Evolutionary conservation across 192 early-diverging fungal genomes (phyloP), one percentile per base, ranked within the genome.

Genomic region (Coemansia guatemalensis): DNA sequence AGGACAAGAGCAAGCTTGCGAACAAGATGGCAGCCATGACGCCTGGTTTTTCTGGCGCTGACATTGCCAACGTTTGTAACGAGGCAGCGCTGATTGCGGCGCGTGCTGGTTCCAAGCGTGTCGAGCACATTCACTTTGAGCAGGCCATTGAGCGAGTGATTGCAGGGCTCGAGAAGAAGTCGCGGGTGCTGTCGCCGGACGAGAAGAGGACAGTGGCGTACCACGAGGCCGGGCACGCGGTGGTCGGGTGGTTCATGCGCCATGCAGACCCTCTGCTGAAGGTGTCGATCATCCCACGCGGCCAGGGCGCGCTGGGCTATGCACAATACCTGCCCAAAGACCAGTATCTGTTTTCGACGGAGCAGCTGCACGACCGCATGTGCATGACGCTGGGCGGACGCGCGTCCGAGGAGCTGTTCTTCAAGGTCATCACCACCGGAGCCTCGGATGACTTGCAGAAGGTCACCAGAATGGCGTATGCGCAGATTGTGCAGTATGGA

Each of bases 151-250:
- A 99, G 75, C 88, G 97, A 51, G 97, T 99, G 33, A 94, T 99
- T 82, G 97, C 89, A 9, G 97, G 97, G 23, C 82, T 99, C 7
- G 97, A 99, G 76, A 99, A 97, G 86, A 98, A 97, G 78, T 93
- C 93, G 32, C 87, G 92, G 21, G 92, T 97, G 30, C 81, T 99
- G 53, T 91, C 90, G 29, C 95, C 97, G 2, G 91, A 95, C 57
- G 97, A 99, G 83, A 99, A 99, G 87, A 96, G 92, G 86, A 96
- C 93, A 23, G 95, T 99, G 35, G 97, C 97, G 8, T 96, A 99
- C 77, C 97, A 99, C 79, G 97, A 99, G 84, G 97, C 97, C 18
- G 97, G 97, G 1, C 97, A 99, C 71, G 97, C 97, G 27, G 94
- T 99, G 58, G 93, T 90, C 14, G 97, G 97, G 29, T 99, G 97